Percentiles rank a stretch among this genome's conserved stretches.
These are phyloP conservation scores for Halophytophthora batemanensis DNA, from an alignment of 352 stramenopile species.

Conservation along the genomic window DNA sequence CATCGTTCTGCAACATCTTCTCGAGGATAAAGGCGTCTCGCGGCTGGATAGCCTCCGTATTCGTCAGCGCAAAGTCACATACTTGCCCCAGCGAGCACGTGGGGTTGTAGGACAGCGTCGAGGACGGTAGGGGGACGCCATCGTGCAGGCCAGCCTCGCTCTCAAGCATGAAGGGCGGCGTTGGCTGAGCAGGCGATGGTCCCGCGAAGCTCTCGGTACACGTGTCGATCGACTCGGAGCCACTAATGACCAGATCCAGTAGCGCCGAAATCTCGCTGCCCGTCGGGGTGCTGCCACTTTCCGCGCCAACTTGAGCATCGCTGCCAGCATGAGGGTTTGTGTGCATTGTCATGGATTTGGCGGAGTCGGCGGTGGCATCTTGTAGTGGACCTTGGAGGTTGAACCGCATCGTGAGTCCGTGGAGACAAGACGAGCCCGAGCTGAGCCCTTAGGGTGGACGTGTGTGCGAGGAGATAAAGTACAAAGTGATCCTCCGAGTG, in stretches of 20 bases:
- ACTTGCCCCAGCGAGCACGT: no score
- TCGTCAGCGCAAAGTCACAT: no score
- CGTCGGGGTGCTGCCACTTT: background rate
- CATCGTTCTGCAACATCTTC: no score
- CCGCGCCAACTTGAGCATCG: background rate
- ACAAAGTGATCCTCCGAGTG: constrained; percentile 19
- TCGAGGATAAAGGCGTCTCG: no score
- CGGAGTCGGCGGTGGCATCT: background rate
- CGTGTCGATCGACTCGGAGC: background rate
- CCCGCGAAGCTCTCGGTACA: background rate
- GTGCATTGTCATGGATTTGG: no score
- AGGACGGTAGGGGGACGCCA: no score
- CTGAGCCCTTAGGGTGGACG: constrained; percentile 4
- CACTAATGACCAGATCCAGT: constrained; percentile 27
- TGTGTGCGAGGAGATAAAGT: constrained; percentile 18
- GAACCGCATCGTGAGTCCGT: constrained; percentile 12
- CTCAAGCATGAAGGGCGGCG: background rate
- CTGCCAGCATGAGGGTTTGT: no score
- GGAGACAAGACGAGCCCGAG: no score
- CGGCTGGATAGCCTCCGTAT: no score
- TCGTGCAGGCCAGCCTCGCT: no score
- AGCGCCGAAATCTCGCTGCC: constrained; percentile 14
- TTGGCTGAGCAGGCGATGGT: constrained; percentile 3
- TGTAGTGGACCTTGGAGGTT: constrained; percentile 8
- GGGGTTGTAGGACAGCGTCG: no score